Evolutionary conservation across 768 basidiomycete species (phyloP).

Genomic region (Hortiboletus campestris): DNA sequence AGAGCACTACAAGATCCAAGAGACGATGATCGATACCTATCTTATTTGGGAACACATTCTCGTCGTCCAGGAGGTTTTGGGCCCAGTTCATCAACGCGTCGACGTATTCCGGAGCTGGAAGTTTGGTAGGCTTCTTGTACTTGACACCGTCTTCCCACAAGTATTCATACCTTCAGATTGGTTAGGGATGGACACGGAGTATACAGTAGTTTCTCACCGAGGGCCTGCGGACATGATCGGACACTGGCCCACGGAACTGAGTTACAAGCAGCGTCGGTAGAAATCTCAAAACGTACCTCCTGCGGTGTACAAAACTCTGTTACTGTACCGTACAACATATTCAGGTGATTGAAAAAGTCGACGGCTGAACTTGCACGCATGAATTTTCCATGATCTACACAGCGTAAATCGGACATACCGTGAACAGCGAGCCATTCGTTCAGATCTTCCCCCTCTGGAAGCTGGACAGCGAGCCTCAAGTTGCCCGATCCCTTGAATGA

Average conservation of each 20-base stretch:
- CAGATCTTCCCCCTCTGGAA: constrained; percentile 95
- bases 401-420: constrained; percentile 48
- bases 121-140: constrained; percentile 88
- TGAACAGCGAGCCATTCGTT: constrained; percentile 99
- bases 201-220: constrained; percentile 48
- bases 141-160: constrained; percentile 90
- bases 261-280: constrained; percentile 5
- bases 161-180: constrained; percentile 76
- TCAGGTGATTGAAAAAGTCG: constrained; percentile 99
- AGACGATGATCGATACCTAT: constrained; percentile 57
- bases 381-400: background rate
- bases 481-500: constrained; percentile 85
- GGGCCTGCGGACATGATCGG: constrained; percentile 97
- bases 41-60: constrained; percentile 88
- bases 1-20: constrained; percentile 6
- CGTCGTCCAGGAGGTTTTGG: constrained; percentile 89
- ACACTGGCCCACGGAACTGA: constrained; percentile 49
- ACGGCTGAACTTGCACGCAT: constrained; percentile 60
- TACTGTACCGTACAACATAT: constrained; percentile 98
- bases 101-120: constrained; percentile 94
- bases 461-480: constrained; percentile 83
- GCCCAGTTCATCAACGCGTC: constrained; percentile 99
- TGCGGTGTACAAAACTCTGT: constrained; percentile 97
- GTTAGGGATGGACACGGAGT: background rate
- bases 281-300: constrained; percentile 54